phyloP scores from a whole-genome alignment of 2,329 filamentous ascomycete genomes.

The Aspergillus niger region DNA sequence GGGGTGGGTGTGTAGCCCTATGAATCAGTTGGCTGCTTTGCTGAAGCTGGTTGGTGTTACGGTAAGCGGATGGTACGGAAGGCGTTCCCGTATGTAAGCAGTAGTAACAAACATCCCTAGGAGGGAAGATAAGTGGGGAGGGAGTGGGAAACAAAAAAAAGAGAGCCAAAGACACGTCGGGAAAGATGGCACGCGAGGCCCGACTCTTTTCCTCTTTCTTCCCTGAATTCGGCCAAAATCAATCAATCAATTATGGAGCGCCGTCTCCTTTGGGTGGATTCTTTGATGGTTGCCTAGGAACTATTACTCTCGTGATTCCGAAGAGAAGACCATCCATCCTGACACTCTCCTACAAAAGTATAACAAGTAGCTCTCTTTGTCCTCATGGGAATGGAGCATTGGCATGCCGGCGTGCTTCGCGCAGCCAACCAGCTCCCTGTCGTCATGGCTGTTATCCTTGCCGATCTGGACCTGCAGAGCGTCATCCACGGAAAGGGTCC shows the following conservation, averaged over 20 bases:
- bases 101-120: neutral
- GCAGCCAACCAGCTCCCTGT: neutral
- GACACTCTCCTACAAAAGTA: neutral
- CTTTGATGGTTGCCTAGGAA: neutral
- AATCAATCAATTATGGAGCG: conserved; percentile 2
- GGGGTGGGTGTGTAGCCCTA: neutral
- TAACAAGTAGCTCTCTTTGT: neutral
- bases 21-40: neutral
- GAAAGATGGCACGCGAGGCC: conserved; percentile 23
- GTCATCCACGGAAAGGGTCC: conserved; percentile 2
- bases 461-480: conserved; percentile 1
- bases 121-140: neutral
- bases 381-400: neutral
- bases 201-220: neutral
- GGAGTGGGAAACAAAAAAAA: too few species aligned
- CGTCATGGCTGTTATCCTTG: conserved; percentile 3
- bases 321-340: neutral
- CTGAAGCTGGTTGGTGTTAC: neutral
- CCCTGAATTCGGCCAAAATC: neutral
- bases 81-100: neutral
- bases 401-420: neutral
- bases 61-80: neutral
- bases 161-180: conserved; percentile 5
- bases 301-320: neutral
- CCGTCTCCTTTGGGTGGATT: neutral